A percentile compares a stretch with the other conserved stretches of the same genome.
Conservation (phyloP, 106 monocot genomes). For the Dendrobium nobile region DNA sequence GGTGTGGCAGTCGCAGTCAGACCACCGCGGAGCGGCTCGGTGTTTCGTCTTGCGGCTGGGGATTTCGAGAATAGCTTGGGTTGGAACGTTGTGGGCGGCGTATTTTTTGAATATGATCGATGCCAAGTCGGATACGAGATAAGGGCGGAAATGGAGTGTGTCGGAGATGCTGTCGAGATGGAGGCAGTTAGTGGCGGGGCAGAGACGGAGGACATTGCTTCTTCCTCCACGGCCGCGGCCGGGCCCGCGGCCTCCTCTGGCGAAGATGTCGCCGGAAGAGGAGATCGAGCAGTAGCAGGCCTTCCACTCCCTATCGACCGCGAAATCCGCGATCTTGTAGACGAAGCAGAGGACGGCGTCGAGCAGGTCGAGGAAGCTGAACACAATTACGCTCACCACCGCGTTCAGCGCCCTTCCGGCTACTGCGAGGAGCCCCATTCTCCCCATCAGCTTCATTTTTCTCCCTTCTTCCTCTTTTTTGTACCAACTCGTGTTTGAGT, state of each 20-base stretch:
- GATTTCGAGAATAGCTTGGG: background rate
- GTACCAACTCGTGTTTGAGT: background rate
- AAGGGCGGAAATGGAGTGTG: slow-evolving; percentile 68
- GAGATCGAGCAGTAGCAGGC: slow-evolving; percentile 25
- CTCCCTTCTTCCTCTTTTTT: background rate
- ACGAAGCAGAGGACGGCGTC: slow-evolving; percentile 16
- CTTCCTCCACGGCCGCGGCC: background rate
- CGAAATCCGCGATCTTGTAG: slow-evolving; percentile 22
- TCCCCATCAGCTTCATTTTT: background rate
- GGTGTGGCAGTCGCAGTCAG: slow-evolving; percentile 22
- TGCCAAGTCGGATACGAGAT: slow-evolving; percentile 26
- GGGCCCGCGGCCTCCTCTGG: background rate
- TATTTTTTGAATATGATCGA: slow-evolving; percentile 26
- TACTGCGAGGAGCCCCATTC: background rate
- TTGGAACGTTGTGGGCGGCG: slow-evolving; percentile 6
- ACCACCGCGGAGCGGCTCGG: slow-evolving; percentile 16
- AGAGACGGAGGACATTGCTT: slow-evolving; percentile 54
- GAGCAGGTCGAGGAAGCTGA: slow-evolving; percentile 11
- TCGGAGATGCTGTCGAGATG: slow-evolving; percentile 88
- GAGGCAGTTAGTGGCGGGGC: slow-evolving; percentile 36
- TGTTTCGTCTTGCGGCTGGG: slow-evolving; percentile 17
- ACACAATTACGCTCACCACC: slow-evolving; percentile 57
- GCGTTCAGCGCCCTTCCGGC: slow-evolving; percentile 49
- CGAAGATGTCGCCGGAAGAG: slow-evolving; percentile 11
- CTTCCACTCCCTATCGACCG: slow-evolving; percentile 20